Percentiles rank a stretch among this genome's conserved stretches.
Conservation (phyloP, 148 eudicot genomes). For the Rheum nobile region DNA sequence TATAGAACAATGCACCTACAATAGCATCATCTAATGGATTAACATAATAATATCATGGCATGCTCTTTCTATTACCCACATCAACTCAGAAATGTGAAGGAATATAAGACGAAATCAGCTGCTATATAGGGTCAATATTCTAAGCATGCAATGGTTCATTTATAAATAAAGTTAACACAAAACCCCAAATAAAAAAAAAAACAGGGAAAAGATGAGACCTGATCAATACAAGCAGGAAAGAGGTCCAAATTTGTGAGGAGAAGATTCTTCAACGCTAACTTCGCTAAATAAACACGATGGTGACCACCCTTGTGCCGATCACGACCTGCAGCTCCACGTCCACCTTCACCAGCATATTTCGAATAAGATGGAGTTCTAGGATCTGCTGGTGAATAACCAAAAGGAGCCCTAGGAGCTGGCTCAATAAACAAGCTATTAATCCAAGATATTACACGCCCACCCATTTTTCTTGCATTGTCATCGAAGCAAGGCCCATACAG, state of each 20-base stretch:
- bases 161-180: neutral
- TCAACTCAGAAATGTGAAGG: neutral
- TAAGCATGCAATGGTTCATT: neutral
- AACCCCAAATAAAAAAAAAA: neutral
- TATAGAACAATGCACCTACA: neutral
- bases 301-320: constrained; percentile 93
- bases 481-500: constrained; percentile 98
- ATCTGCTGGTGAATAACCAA: constrained; percentile 98
- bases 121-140: neutral
- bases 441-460: constrained; percentile 94
- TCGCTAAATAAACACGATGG: constrained; percentile 84
- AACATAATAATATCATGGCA: neutral
- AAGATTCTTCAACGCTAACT: constrained; percentile 84
- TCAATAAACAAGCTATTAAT: constrained; percentile 92
- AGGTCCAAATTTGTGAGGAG: constrained; percentile 93
- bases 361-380: constrained; percentile 98
- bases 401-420: constrained; percentile 96
- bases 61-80: neutral
- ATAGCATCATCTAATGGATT: neutral
- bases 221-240: constrained; percentile 98
- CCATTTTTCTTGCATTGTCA: constrained; percentile 98
- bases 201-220: constrained; percentile 34
- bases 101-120: neutral
- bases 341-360: constrained; percentile 69
- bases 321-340: constrained; percentile 73